Evolutionary conservation across 768 basidiomycete species (phyloP), one percentile per base, ranked within the genome.

Genomic region (Podaxis carcinomalis): DNA sequence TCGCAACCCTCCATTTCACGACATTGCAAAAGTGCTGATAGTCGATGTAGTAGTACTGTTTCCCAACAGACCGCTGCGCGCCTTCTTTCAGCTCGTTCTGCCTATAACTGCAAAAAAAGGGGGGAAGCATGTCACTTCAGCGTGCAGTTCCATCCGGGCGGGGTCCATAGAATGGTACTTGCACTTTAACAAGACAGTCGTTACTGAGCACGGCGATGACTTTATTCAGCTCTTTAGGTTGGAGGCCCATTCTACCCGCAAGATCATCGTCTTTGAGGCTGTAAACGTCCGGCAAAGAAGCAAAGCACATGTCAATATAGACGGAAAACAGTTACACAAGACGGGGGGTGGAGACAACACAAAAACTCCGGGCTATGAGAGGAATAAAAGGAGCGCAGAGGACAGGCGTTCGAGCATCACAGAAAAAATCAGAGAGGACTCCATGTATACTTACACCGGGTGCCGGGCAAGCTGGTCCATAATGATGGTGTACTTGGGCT

Each of bases 11-110:
- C 93, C 96, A 99, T 73, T 98, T 98, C 74, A 96, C 92, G 50
- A 98, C 95, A 73, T 98, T 95, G 75, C 93, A 95, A 71, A 98
- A 95, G 69, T 88, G 86, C 68, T 93, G 86, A 74, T 96, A 95
- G 76, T 99, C 89, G 71, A 99, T 91, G 75, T 93, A 98, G 78
- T 92, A 99, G 78, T 98, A 99, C 69, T 92, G 89, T 68, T 89
- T 88, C 64, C 89, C 90, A 62, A 90, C 88, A 62, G 90, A 89
- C 62, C 95, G 87, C 72, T 90, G 89, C 47, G 90, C 90, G 55
- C 90, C 91, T 71, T 94, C 92, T 70, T 92, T 92, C 66, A 94
- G 83, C 75, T 95, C 93, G 64, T 94, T 94, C 69, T 94, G 92
- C 46, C 92, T 89, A 70, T 93, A 89, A 51, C 93, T 95, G 68